A percentile compares a stretch with the other conserved stretches of the same genome.
Evolutionary conservation across 352 stramenopile genomes (phyloP).

Genomic region (Phytophthora cryptogea): DNA sequence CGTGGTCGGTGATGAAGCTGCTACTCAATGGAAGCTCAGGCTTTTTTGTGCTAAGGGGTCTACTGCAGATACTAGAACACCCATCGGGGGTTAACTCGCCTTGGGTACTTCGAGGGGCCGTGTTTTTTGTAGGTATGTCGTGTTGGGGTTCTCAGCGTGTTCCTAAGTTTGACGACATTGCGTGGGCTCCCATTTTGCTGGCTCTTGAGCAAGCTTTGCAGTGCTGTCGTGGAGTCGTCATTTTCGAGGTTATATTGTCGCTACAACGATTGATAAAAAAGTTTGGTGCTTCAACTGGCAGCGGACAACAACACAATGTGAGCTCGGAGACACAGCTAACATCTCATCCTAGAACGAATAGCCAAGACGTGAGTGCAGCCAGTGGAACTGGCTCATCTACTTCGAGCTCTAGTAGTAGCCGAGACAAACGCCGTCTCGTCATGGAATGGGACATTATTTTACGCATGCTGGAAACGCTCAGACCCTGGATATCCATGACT

Average conservation of each 20-base stretch:
- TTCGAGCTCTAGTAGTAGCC: conserved; percentile 4
- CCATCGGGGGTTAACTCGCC: conserved; percentile 50
- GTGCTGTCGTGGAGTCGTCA: conserved; percentile 76
- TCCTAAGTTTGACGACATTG: conserved; percentile 69
- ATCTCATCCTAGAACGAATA: conserved; percentile 7
- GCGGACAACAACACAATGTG: conserved; percentile 10
- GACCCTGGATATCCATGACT: conserved; percentile 68
- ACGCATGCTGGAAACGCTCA: conserved; percentile 67
- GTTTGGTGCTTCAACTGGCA: conserved; percentile 47
- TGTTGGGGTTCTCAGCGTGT: conserved; percentile 87
- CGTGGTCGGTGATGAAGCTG: conserved; percentile 84
- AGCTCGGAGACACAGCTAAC: conserved; percentile 3
- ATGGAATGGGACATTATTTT: conserved; percentile 90
- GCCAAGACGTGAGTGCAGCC: conserved; percentile 2
- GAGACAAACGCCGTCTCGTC: conserved; percentile 44
- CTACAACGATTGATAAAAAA: conserved; percentile 89
- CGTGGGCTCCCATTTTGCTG: conserved; percentile 74
- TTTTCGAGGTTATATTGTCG: conserved; percentile 89
- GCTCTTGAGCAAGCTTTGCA: conserved; percentile 64
- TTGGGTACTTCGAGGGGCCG: conserved; percentile 78
- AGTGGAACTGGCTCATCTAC: conserved; percentile 4
- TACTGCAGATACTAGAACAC: conserved; percentile 78
- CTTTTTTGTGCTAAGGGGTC: conserved; percentile 71
- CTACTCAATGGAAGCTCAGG: conserved; percentile 65
- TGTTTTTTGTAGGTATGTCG: conserved; percentile 91